Evolutionary conservation across 179 eudicot genomes (phyloP).

Genomic region (Vitellaria paradoxa): DNA sequence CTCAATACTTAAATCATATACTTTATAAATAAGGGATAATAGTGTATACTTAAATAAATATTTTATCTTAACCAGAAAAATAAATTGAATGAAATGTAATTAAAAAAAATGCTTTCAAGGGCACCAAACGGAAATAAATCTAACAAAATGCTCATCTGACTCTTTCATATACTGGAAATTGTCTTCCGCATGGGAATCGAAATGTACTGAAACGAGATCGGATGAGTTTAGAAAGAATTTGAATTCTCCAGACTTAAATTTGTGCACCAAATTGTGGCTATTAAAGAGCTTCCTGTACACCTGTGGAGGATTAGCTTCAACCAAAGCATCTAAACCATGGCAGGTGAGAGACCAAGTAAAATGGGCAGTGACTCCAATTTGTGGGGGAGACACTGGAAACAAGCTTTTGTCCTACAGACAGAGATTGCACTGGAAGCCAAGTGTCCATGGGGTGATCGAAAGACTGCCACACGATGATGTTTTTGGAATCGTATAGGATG

Average conservation of each 20-base stretch:
- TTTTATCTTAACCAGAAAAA: too few species aligned
- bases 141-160: not conserved
- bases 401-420: not conserved
- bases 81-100: too few species aligned
- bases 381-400: not conserved
- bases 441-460: not conserved
- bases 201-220: not conserved
- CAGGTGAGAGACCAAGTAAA: not conserved
- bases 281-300: not conserved
- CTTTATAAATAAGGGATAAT: too few species aligned
- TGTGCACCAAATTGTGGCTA: not conserved
- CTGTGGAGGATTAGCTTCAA: slow-evolving; percentile 9
- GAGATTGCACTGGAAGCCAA: not conserved
- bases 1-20: too few species aligned
- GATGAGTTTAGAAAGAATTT: not conserved
- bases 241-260: not conserved
- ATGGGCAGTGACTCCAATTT: not conserved
- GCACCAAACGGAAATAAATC: too few species aligned
- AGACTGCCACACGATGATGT: not conserved
- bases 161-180: not conserved
- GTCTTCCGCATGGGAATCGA: not conserved
- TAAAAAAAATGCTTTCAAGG: too few species aligned
- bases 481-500: not conserved
- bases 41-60: too few species aligned
- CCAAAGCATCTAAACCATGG: not conserved